Base-by-base conservation (phyloP, 2,329 filamentous ascomycete species). In the Grosmannia penicillata region DNA sequence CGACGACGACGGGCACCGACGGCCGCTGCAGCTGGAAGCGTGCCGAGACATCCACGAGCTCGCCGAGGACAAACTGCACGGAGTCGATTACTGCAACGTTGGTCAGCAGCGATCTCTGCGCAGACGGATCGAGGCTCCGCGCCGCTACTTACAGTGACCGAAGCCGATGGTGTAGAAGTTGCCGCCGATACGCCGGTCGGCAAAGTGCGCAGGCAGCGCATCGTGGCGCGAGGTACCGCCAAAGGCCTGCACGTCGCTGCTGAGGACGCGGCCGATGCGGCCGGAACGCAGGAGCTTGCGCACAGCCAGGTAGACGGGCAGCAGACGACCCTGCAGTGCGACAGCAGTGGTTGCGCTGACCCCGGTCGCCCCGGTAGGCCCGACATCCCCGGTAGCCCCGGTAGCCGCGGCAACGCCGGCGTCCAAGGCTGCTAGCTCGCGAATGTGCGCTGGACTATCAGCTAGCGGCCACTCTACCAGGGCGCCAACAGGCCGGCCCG, bases 391-490 rank as follows among this genome's bases (percentile, higher is more conserved):
- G n/a, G 39, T n/a, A n/a, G 14, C n/a, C 8, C n/a, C 25, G 9
- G 52, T 53, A 4, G 51, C 49, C 1, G 60, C 52, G 6, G 54
- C 54, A 19, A 54, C 17, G 5, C 4, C 17, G 10, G 19, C 33
- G 39, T n/a, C n/a, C n/a, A n/a, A n/a, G n/a, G n/a, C n/a, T n/a
- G n/a, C n/a, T n/a, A 76, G 51, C 31, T 66, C 61, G 14, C 49
- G 46, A 0, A 61, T 66, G 1, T 61, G 53, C 3, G 48, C 40
- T 1, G 53, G 50, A 38, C 66, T 61, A 13, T 64, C 53, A 0
- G 66, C 68, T 1, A 77, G 55, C 6, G 70, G 73, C 68, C 72
- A 78, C 53, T 78, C 72, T 0, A 72, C 59, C 40, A 62, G 65
- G 29, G 0, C 71, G 65, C 38, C 27, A 4, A 13, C 4, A 3